Evolutionary conservation across 2,329 filamentous ascomycete species (phyloP).

Genomic region (Amesomyces nigricolor): DNA sequence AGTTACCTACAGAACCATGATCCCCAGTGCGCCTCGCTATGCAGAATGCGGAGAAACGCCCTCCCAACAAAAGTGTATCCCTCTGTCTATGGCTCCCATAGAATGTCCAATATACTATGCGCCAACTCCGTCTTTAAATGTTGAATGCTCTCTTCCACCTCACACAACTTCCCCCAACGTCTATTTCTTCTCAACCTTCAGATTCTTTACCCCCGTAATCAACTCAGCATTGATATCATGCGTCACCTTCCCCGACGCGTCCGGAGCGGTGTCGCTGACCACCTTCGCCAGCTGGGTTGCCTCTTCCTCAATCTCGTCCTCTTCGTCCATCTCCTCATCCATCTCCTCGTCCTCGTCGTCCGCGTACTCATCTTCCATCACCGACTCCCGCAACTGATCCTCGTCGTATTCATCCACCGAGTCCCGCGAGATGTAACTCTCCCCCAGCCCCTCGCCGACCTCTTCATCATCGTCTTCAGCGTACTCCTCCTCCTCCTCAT

Average conservation of each 20-base stretch:
- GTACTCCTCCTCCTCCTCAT: slow-evolving; percentile 37
- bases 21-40: slow-evolving; percentile 23
- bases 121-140: slow-evolving; percentile 8
- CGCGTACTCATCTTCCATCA: slow-evolving; percentile 35
- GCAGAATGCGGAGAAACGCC: slow-evolving; percentile 18
- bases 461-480: slow-evolving; percentile 38
- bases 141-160: neutral
- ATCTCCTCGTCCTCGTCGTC: slow-evolving; percentile 33
- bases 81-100: slow-evolving; percentile 17
- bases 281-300: slow-evolving; percentile 21
- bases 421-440: slow-evolving; percentile 40
- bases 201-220: slow-evolving; percentile 54
- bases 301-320: slow-evolving; percentile 31
- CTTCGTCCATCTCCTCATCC: slow-evolving; percentile 34
- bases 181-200: slow-evolving; percentile 41
- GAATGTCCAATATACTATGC: slow-evolving; percentile 4
- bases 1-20: neutral
- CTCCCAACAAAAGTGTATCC: slow-evolving; percentile 6
- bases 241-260: slow-evolving; percentile 25
- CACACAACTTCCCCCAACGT: neutral
- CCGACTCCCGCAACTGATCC: slow-evolving; percentile 37
- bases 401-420: slow-evolving; percentile 38
- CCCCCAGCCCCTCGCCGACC: slow-evolving; percentile 40
- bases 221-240: slow-evolving; percentile 50
- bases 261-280: neutral